These are phyloP conservation scores for Pterocarpus macrocarpus DNA, from an alignment of 306 rosid genomes.

Conservation along the genomic window DNA sequence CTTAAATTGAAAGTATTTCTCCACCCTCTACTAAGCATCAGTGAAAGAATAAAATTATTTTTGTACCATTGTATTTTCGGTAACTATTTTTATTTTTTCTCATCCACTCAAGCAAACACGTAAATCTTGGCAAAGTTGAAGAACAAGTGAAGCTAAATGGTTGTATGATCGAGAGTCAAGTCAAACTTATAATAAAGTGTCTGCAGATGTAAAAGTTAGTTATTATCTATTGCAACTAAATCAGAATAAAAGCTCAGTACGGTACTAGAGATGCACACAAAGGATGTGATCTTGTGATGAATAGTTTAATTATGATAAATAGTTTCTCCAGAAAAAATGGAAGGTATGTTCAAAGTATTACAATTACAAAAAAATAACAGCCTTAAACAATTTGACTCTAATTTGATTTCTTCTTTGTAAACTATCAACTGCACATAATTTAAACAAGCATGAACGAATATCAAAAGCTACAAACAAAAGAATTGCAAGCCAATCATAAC, in stretches of 20 bases:
- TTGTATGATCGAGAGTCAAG: not conserved
- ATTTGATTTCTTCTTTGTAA: constrained; percentile 45
- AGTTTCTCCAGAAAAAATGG: constrained; percentile 31
- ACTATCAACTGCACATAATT: constrained; percentile 57
- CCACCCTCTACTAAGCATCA: no score
- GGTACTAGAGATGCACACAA: constrained; percentile 28
- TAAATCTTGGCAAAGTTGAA: no score
- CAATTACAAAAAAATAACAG: constrained; percentile 42
- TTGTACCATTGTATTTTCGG: no score
- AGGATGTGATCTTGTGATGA: constrained; percentile 38
- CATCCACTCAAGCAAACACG: no score
- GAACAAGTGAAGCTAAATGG: not conserved
- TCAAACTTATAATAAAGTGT: not conserved
- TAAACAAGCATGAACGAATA: constrained; percentile 43
- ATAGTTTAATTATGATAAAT: constrained; percentile 37
- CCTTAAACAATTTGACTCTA: constrained; percentile 43
- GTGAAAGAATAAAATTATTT: no score
- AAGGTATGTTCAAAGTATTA: constrained; percentile 42
- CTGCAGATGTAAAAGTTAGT: not conserved
- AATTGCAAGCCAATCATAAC: constrained; percentile 42
- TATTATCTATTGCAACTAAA: not conserved
- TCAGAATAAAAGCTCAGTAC: constrained; percentile 1
- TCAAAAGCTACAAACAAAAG: constrained; percentile 24
- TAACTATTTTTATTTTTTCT: no score
- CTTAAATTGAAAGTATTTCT: no score